These are phyloP conservation scores for Hypsizygus marmoreus DNA, from an alignment of 768 basidiomycete species.

Conservation along the genomic window DNA sequence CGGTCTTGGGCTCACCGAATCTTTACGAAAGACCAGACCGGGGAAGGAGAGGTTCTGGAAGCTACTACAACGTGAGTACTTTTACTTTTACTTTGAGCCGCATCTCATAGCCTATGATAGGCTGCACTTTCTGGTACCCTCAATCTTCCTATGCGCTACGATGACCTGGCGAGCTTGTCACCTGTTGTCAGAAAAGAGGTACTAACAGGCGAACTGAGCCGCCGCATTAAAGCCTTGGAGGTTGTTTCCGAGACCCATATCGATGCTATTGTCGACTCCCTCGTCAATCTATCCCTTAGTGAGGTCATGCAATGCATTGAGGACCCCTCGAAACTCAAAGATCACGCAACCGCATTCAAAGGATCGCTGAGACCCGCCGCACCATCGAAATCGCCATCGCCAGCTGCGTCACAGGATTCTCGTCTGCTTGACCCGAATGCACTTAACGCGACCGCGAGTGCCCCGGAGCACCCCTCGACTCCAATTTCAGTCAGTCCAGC, in stretches of 20 bases:
- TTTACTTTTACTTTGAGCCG: slow-evolving; percentile 2
- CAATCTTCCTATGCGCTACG: slow-evolving; percentile 84
- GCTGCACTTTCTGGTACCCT: slow-evolving; percentile 81
- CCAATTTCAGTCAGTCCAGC: slow-evolving; percentile 78
- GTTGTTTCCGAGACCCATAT: slow-evolving; percentile 57
- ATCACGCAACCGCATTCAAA: slow-evolving; percentile 55
- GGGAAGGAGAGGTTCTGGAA: slow-evolving; percentile 78
- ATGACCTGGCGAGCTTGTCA: slow-evolving; percentile 78
- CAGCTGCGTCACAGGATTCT: slow-evolving; percentile 68
- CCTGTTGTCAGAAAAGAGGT: slow-evolving; percentile 89
- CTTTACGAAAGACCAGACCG: slow-evolving; percentile 69
- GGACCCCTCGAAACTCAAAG: slow-evolving; percentile 63
- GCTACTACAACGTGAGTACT: slow-evolving; percentile 75
- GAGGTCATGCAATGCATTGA: slow-evolving; percentile 80
- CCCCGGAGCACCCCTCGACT: slow-evolving; percentile 88
- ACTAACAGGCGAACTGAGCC: slow-evolving; percentile 77
- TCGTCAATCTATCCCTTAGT: slow-evolving; percentile 69
- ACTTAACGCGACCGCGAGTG: slow-evolving; percentile 75
- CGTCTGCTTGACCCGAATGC: slow-evolving; percentile 64
- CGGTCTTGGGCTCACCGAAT: slow-evolving; percentile 61
- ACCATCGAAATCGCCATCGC: slow-evolving; percentile 55
- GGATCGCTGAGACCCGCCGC: slow-evolving; percentile 34
- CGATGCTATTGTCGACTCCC: slow-evolving; percentile 67
- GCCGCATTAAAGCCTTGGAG: slow-evolving; percentile 65
- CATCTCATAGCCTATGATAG: slow-evolving; percentile 34